Conservation (phyloP, 371 early-diverging fungal genomes). For the Mucor sp. region DNA sequence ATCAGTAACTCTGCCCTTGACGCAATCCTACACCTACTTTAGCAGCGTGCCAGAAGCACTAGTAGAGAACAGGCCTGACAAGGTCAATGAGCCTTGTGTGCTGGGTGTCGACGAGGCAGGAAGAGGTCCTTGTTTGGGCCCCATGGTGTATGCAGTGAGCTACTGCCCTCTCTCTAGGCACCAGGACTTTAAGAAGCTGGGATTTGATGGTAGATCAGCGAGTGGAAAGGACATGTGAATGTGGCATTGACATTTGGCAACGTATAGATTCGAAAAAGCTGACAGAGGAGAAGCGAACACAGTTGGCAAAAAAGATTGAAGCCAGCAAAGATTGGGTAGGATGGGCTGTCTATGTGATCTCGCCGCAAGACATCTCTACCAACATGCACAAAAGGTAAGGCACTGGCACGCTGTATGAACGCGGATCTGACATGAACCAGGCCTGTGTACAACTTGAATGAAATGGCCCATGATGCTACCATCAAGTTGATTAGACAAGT, state of each 20-base stretch:
- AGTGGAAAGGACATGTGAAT: background rate
- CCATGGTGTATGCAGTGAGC: conserved; percentile 95
- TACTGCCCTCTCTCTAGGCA: conserved; percentile 71
- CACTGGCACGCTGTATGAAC: no score
- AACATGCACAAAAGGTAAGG: conserved; percentile 73
- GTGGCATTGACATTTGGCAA: background rate
- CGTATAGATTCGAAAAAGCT: conserved; percentile 86
- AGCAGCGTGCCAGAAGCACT: conserved; percentile 33
- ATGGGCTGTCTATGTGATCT: conserved; percentile 82
- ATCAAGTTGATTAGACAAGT: conserved; percentile 77
- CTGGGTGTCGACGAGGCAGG: conserved; percentile 99
- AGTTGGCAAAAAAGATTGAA: conserved; percentile 68
- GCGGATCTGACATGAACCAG: conserved; percentile 29
- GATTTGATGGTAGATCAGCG: conserved; percentile 76
- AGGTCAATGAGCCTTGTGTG: conserved; percentile 60
- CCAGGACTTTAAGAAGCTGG: conserved; percentile 65
- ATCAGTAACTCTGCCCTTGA: conserved; percentile 44
- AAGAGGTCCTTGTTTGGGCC: conserved; percentile 97
- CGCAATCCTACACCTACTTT: conserved; percentile 37
- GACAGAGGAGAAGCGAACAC: conserved; percentile 72
- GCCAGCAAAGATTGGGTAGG: conserved; percentile 71
- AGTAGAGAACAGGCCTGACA: conserved; percentile 11
- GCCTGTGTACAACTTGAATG: conserved; percentile 92
- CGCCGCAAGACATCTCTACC: conserved; percentile 88
- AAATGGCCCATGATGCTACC: conserved; percentile 93